Percentiles rank a stretch among this genome's conserved stretches.
Evolutionary conservation across 2,329 filamentous ascomycete genomes (phyloP).

Genomic region (Clonostachys rhizophaga): DNA sequence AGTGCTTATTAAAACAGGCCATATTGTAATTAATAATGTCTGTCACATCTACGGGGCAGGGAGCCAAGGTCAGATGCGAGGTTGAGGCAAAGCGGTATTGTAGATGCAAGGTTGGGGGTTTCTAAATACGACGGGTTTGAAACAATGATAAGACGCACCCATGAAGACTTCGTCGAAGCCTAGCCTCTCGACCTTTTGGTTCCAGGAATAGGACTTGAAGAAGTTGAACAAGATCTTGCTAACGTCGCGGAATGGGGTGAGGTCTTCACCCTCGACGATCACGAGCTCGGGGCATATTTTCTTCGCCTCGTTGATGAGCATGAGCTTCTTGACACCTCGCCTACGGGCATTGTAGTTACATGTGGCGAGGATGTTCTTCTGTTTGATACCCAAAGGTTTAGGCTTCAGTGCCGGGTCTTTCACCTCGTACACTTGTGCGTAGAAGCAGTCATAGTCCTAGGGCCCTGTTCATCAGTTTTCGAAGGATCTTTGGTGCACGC

Average conservation of each 20-base stretch:
- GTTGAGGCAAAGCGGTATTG: too few species aligned
- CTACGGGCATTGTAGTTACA: conserved; percentile 90
- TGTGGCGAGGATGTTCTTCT: conserved; percentile 89
- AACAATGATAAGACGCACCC: conserved; percentile 23
- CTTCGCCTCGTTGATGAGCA: conserved; percentile 78
- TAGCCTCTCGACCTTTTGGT: conserved; percentile 69
- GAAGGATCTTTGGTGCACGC: too few species aligned
- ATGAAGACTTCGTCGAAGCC: conserved; percentile 82
- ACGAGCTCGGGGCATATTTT: conserved; percentile 78
- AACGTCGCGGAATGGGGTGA: conserved; percentile 78
- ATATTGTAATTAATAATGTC: conserved; percentile 83
- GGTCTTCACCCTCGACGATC: conserved; percentile 80
- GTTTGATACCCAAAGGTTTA: conserved; percentile 77
- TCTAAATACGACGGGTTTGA: too few species aligned
- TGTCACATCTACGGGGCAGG: conserved; percentile 64
- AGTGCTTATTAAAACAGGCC: conserved; percentile 61
- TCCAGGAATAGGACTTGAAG: conserved; percentile 73
- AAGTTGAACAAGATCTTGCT: conserved; percentile 78
- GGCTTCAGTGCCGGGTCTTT: conserved; percentile 69
- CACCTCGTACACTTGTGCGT: conserved; percentile 84
- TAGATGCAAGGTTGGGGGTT: too few species aligned
- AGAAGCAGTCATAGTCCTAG: conserved; percentile 86
- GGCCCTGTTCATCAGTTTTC: too few species aligned
- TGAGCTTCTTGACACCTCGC: conserved; percentile 73
- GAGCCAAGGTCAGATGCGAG: too few species aligned